A percentile compares a stretch with the other conserved stretches of the same genome.
Evolutionary conservation across 345 rosid species (phyloP).

Genomic region (Corymbia maculata): DNA sequence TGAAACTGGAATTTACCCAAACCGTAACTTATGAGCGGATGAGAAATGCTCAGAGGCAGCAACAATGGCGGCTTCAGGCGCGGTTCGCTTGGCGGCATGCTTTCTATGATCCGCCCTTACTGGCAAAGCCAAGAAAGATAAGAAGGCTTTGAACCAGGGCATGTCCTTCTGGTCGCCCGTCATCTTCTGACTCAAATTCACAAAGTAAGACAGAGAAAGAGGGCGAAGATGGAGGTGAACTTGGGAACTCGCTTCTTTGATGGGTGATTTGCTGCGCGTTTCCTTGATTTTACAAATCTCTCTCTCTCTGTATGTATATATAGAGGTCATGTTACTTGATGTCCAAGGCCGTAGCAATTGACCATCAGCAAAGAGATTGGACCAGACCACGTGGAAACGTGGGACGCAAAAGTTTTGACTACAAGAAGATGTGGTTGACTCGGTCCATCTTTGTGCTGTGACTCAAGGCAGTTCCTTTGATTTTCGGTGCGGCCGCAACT

Average conservation of each 20-base stretch:
- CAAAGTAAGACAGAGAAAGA: neutral
- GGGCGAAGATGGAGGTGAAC: neutral
- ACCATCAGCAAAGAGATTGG: rapidly evolving
- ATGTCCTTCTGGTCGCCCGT: neutral
- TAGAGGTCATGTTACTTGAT: neutral
- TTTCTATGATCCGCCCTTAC: neutral
- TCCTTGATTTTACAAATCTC: neutral
- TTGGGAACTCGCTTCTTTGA: neutral
- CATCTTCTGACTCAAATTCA: neutral
- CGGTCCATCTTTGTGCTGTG: neutral
- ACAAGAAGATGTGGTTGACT: neutral
- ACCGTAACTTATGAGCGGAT: neutral
- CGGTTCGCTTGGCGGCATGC: neutral
- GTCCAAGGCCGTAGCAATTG: neutral
- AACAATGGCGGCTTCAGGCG: neutral
- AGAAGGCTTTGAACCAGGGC: neutral
- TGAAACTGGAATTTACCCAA: neutral
- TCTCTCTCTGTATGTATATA: neutral
- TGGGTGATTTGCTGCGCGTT: neutral
- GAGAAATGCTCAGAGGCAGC: neutral
- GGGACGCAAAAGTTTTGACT: neutral
- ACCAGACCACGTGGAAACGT: neutral
- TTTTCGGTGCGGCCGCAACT: neutral
- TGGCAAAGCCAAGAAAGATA: neutral
- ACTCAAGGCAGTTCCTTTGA: neutral